phyloP scores from a whole-genome alignment of 345 rosid genomes.

The Rubroshorea leprosula region DNA sequence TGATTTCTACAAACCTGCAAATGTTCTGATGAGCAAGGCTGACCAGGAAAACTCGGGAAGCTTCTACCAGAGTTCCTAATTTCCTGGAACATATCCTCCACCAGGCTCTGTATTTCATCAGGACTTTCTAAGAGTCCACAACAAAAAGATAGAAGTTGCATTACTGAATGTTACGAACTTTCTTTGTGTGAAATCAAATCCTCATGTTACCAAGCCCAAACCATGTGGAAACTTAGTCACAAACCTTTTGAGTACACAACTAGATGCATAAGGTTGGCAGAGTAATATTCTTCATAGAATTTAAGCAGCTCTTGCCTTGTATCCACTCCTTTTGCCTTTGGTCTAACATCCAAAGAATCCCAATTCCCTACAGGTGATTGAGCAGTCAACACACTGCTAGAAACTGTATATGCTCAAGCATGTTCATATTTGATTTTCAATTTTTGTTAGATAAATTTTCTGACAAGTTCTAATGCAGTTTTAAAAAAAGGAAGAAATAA shows the following conservation, averaged over 20 bases:
- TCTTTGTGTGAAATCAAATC: no score
- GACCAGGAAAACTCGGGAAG: constrained; percentile 54
- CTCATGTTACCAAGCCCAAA: not conserved
- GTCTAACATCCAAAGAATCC: constrained; percentile 78
- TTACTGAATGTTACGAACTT: no score
- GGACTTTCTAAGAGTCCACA: constrained; percentile 53
- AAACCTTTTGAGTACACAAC: constrained; percentile 82
- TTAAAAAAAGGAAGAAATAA: no score
- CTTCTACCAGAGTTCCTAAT: constrained; percentile 47
- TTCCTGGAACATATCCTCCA: constrained; percentile 64
- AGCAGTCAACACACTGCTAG: constrained; percentile 9
- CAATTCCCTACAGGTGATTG: constrained; percentile 58
- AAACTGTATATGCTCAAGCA: not conserved
- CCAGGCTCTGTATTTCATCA: constrained; percentile 57
- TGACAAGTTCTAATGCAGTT: not conserved
- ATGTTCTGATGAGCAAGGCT: constrained; percentile 75
- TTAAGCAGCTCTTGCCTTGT: constrained; percentile 74
- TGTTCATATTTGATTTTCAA: not conserved
- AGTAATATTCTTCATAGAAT: constrained; percentile 76
- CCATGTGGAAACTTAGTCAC: constrained; percentile 15
- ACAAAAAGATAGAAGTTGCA: no score
- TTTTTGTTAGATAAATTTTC: not conserved
- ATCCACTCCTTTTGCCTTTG: constrained; percentile 74
- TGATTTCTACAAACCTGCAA: constrained; percentile 72
- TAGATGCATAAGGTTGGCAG: constrained; percentile 87